Base-by-base conservation (phyloP, 257 asterid species). In the Ilex asprella region DNA sequence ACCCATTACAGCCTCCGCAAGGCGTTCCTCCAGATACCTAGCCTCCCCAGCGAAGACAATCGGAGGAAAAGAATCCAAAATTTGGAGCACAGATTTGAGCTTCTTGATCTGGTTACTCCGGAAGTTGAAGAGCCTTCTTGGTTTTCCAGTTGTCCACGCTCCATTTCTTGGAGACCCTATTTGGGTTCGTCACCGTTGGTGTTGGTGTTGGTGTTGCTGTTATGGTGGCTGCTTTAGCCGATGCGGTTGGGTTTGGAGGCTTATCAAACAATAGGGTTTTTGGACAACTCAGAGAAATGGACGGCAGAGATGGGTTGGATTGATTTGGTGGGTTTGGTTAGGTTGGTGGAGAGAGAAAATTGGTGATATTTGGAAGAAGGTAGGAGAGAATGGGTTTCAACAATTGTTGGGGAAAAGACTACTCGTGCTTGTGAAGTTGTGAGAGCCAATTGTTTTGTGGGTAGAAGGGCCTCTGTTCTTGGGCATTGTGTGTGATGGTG, bases 1-100 rank as follows among this genome's bases (percentile, higher is more conserved):
- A 21, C 96, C 96, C 89, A 76, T 69, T 30, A 91, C 94, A 9
- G 94, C 96, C 69, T 88, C 89, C 1, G 58, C 96, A 9, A 88
- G 79, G 3, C 78, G 62, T 31, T 88, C 96, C 75, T 88, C 96
- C 46, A 88, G 84, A 66, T 67, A 75, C 62, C 96, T 66, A 0
- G 91, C 94, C 67, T 88, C 96, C 2, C 94, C 96, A 16, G 96
- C 91, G 73, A 88, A 88, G 16, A 88, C 96, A 27, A 88, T 81
- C 46, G 89, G 89, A 16, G 89, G 89, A 56, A 79, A 82, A 29
- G 63, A 77, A n/a, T 80, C 86, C 14, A 86, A 63, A 7, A 87
- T 86, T 39, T 46, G 71, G 16, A 84, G 80, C 5, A 86, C 92
- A 55, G 86, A 70, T 7, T 84, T 74, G 1, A 82, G 75, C 80